phyloP scores from a whole-genome alignment of 257 asterid species.

The Lycium barbarum region DNA sequence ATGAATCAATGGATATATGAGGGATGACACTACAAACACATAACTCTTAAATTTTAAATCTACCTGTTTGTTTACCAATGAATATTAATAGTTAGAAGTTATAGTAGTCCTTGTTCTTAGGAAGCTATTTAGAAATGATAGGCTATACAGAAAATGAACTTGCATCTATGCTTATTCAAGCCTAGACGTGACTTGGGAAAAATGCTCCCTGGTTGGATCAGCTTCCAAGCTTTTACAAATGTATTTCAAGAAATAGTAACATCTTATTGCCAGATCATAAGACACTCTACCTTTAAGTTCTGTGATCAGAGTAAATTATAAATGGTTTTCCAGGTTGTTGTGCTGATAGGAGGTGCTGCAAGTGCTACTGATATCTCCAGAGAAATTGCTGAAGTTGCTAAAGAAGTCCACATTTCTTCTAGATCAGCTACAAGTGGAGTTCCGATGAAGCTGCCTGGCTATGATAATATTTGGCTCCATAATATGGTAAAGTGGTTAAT shows the following conservation, averaged over 20 bases:
- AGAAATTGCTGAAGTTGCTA: constrained; percentile 79
- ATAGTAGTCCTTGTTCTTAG: not conserved
- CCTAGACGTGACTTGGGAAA: not conserved
- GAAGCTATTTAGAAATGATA: not conserved
- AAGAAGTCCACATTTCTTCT: constrained; percentile 84
- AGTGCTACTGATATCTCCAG: constrained; percentile 90
- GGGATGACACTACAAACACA: not conserved
- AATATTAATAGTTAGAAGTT: not conserved
- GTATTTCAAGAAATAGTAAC: not conserved
- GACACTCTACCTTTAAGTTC: not conserved
- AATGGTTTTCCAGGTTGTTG: constrained; percentile 66
- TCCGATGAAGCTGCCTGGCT: constrained; percentile 59
- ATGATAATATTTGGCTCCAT: constrained; percentile 73
- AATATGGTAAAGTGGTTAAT: constrained; percentile 62
- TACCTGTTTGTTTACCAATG: not conserved
- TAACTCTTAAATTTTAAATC: not conserved
- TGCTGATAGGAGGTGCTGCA: constrained; percentile 82
- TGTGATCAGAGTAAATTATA: constrained; percentile 4
- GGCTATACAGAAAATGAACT: not conserved
- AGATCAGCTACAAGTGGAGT: constrained; percentile 54
- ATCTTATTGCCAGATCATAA: not conserved
- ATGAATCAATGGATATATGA: not conserved
- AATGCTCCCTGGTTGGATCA: not conserved
- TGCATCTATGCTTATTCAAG: not conserved
- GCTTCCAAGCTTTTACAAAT: not conserved